Conservation (phyloP, 371 early-diverging fungal species). For the Mucor lusitanicus region DNA sequence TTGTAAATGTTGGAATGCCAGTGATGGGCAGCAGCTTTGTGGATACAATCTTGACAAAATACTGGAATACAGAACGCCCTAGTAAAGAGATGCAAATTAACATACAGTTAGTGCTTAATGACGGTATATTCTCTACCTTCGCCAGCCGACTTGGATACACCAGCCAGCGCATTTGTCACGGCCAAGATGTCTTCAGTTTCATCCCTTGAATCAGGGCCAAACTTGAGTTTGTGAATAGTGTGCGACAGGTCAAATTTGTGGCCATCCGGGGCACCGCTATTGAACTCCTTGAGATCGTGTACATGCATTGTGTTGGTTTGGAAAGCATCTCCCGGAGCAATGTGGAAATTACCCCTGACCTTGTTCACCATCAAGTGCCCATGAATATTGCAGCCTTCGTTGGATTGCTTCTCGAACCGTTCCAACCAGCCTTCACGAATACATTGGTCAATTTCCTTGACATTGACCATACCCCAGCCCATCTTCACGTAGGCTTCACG, state of each 20-base stretch:
- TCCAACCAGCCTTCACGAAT: conserved; percentile 83
- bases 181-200: conserved; percentile 41
- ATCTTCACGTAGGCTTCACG: conserved; percentile 77
- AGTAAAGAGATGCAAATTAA: background rate
- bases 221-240: conserved; percentile 79
- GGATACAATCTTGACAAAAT: conserved; percentile 93
- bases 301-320: conserved; percentile 79
- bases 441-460: conserved; percentile 89
- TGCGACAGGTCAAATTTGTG: conserved; percentile 82
- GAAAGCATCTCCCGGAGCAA: conserved; percentile 92
- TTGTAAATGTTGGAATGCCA: conserved; percentile 71
- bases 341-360: conserved; percentile 90
- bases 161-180: conserved; percentile 82
- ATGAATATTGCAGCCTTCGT: conserved; percentile 89
- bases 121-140: conserved; percentile 28
- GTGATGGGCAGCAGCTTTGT: conserved; percentile 76
- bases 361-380: conserved; percentile 89
- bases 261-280: conserved; percentile 47
- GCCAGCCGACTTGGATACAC: conserved; percentile 50
- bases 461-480: conserved; percentile 81
- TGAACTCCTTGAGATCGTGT: conserved; percentile 75
- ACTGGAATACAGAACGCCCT: conserved; percentile 72
- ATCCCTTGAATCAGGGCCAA: conserved; percentile 47
- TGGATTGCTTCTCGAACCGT: conserved; percentile 72
- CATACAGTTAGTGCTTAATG: conserved; percentile 1